These are phyloP conservation scores for Knufia petricola DNA, from an alignment of 2,329 filamentous ascomycete genomes.

Conservation along the genomic window DNA sequence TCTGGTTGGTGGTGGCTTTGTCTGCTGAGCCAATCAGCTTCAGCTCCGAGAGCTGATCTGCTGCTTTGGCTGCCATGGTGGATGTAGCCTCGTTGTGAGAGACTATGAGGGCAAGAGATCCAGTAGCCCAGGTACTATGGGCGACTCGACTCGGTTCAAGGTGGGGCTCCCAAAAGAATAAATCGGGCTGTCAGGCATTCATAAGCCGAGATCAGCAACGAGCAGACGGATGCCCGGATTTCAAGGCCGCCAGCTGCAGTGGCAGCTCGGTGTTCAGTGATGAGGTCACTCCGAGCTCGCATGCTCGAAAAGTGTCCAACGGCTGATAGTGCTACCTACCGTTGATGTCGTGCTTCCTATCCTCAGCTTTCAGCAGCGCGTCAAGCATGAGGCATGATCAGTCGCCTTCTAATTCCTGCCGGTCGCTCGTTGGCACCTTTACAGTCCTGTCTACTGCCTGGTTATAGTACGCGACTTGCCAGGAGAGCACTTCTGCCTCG, in stretches of 20 bases:
- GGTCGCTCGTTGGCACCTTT: conserved; percentile 7
- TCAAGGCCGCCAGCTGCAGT: background rate
- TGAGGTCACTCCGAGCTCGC: background rate
- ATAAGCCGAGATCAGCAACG: background rate
- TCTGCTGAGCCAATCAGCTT: conserved; percentile 27
- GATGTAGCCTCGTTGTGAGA: background rate
- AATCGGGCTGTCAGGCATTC: background rate
- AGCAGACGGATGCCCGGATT: background rate
- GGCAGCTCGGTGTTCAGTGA: background rate
- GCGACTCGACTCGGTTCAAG: no score
- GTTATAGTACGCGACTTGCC: conserved; percentile 4
- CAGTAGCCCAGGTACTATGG: no score
- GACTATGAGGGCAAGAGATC: no score
- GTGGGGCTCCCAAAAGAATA: no score
- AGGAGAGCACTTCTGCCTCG: background rate
- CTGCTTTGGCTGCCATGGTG: conserved; percentile 22
- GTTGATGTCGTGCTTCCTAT: background rate
- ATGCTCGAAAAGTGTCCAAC: background rate
- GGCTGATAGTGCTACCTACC: no score
- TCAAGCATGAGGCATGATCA: conserved; percentile 23
- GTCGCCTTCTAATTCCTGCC: conserved; percentile 14
- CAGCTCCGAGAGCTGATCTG: conserved; percentile 23
- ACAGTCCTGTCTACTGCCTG: conserved; percentile 14
- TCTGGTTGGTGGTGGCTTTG: conserved; percentile 24
- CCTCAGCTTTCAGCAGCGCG: background rate